Evolutionary conservation across 202 grass and related monocot genomes (phyloP).

Genomic region (Zizania palustris): DNA sequence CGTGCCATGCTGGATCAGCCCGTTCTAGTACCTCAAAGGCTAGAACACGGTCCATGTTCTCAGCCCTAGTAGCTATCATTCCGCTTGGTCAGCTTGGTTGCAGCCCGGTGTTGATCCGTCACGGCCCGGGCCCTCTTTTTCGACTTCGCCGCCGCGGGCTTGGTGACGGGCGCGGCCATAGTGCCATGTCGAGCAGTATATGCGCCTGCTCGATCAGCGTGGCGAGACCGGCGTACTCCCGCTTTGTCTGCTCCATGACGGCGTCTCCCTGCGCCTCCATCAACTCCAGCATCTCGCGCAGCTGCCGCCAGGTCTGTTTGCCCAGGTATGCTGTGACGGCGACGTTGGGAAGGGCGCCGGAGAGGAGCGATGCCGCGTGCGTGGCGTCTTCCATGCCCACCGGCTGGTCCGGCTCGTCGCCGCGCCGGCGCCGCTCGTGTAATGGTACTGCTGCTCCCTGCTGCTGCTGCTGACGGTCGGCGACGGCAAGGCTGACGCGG

Average conservation of each 20-base stretch:
- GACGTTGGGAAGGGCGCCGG: not conserved
- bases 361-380: slow-evolving; percentile 14
- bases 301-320: slow-evolving; percentile 3
- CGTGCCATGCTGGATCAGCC: no score
- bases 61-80: not conserved
- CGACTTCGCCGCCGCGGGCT: not conserved
- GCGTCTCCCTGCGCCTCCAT: not conserved
- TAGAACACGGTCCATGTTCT: no score
- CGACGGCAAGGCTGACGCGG: slow-evolving; percentile 29
- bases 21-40: no score
- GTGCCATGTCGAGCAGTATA: slow-evolving; percentile 11
- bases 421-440: not conserved
- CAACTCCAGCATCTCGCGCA: not conserved
- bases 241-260: not conserved
- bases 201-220: slow-evolving; percentile 38
- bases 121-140: not conserved
- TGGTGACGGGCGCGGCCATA: not conserved
- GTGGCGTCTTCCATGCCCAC: slow-evolving; percentile 31
- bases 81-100: slow-evolving; percentile 11
- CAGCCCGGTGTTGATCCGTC: not conserved
- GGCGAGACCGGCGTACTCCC: not conserved
- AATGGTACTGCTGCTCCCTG: not conserved
- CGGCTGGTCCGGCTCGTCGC: not conserved
- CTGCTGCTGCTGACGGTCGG: not conserved
- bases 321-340: slow-evolving; percentile 9